Conservation (phyloP, 2,329 filamentous ascomycete species). For the Colletotrichum sp. region DNA sequence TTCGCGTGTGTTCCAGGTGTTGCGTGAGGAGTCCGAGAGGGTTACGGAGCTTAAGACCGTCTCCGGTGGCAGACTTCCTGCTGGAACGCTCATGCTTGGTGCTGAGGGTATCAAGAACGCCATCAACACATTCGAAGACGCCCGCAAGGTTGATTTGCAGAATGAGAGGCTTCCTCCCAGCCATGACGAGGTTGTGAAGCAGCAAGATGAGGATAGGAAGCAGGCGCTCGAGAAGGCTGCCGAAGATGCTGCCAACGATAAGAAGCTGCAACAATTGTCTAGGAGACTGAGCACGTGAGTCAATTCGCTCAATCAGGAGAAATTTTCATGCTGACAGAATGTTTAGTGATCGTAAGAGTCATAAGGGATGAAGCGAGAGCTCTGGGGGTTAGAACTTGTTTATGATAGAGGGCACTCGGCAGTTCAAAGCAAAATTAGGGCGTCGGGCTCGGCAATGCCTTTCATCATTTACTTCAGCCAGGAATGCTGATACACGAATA, state of each 20-base stretch:
- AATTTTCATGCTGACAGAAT: neutral
- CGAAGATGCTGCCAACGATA: constrained; percentile 90
- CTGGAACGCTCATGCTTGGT: constrained; percentile 95
- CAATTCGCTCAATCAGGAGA: neutral
- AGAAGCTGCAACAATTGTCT: constrained; percentile 83
- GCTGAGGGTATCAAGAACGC: constrained; percentile 99
- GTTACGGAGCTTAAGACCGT: constrained; percentile 98
- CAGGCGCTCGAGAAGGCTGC: constrained; percentile 86
- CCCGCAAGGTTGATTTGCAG: constrained; percentile 93
- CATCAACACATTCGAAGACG: constrained; percentile 96
- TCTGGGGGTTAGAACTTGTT: neutral
- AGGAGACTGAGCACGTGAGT: constrained; percentile 96
- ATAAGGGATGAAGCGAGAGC: constrained; percentile 6
- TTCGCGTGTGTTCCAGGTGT: constrained; percentile 96
- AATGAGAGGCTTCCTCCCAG: constrained; percentile 94
- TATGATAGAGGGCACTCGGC: constrained; percentile 7
- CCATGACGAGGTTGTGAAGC: constrained; percentile 87
- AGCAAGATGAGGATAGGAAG: constrained; percentile 79
- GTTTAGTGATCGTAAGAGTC: constrained; percentile 36
- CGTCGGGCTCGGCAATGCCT: constrained; percentile 12
- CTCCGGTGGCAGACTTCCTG: constrained; percentile 87
- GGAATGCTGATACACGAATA: constrained; percentile 16
- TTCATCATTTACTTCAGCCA: constrained; percentile 7
- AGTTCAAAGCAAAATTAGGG: constrained; percentile 11
- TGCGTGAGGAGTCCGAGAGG: constrained; percentile 95